phyloP scores from a whole-genome alignment of 2,329 filamentous ascomycete genomes.

The Pestalotiopsis sp. region DNA sequence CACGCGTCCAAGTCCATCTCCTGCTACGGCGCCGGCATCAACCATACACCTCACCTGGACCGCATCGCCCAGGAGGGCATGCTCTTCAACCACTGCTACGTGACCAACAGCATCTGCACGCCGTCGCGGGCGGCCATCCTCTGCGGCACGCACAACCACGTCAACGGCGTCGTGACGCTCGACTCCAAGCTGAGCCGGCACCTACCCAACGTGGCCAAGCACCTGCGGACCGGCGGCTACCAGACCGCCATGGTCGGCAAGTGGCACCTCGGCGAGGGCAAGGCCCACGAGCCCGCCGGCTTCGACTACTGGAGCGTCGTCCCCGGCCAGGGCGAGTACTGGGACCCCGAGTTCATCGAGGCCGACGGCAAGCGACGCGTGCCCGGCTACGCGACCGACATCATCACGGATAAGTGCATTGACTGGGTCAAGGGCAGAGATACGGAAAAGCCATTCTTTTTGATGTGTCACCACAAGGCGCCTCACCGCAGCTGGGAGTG shows the following conservation, averaged over 20 bases:
- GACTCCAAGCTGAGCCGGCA: slow-evolving; percentile 51
- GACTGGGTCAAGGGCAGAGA: slow-evolving; percentile 38
- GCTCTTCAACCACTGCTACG: slow-evolving; percentile 56
- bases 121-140: slow-evolving; percentile 53
- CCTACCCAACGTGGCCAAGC: slow-evolving; percentile 54
- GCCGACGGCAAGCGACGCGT: slow-evolving; percentile 23
- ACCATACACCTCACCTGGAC: slow-evolving; percentile 54
- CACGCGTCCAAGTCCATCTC: slow-evolving; percentile 54
- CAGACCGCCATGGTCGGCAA: slow-evolving; percentile 56
- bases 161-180: slow-evolving; percentile 54
- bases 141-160: slow-evolving; percentile 54
- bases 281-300: slow-evolving; percentile 47
- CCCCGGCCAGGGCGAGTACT: slow-evolving; percentile 47
- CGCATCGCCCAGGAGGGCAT: slow-evolving; percentile 52
- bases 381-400: slow-evolving; percentile 52
- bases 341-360: slow-evolving; percentile 7
- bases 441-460: slow-evolving; percentile 48
- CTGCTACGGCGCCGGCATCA: slow-evolving; percentile 53
- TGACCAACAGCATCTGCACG: slow-evolving; percentile 57
- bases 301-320: slow-evolving; percentile 56
- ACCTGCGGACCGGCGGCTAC: slow-evolving; percentile 48
- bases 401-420: slow-evolving; percentile 54
- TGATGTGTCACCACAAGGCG: slow-evolving; percentile 61
- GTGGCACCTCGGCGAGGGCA: slow-evolving; percentile 55
- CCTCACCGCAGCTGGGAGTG: slow-evolving; percentile 57